phyloP scores from a whole-genome alignment of 73 alveolate genomes.

The Uronychia setigera region DNA sequence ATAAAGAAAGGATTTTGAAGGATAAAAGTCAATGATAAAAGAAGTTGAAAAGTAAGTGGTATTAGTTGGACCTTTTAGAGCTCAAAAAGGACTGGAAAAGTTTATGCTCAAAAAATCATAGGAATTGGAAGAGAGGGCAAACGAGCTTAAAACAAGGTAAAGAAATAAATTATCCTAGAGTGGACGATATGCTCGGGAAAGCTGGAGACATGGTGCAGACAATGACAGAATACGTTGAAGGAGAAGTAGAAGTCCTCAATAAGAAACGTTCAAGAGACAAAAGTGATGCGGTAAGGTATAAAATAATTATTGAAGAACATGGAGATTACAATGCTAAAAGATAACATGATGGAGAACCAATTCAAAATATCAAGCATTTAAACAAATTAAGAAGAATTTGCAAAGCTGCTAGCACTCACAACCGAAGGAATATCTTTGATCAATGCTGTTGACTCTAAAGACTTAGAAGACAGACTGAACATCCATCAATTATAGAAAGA shows the following conservation, averaged over 20 bases:
- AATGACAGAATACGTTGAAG: background rate
- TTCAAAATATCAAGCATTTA: background rate
- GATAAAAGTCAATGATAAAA: no score
- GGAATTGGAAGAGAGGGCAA: no score
- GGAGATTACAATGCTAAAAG: background rate
- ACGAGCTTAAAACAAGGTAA: background rate
- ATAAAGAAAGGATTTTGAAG: no score
- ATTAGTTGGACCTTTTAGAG: no score
- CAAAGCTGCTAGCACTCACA: background rate
- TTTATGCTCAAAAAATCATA: no score
- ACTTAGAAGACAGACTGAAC: background rate
- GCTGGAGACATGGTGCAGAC: background rate
- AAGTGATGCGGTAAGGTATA: background rate
- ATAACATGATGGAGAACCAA: background rate
- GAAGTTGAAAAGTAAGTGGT: no score
- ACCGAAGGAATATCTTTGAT: background rate
- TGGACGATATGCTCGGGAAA: background rate
- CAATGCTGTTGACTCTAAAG: background rate
- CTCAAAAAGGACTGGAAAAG: no score
- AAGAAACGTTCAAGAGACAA: background rate
- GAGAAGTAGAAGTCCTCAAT: background rate
- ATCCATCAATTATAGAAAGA: background rate
- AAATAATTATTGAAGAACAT: background rate
- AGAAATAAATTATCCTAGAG: background rate
- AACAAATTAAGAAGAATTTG: background rate